Base-by-base conservation (phyloP, 768 basidiomycete species). In the Suillus weaverae region DNA sequence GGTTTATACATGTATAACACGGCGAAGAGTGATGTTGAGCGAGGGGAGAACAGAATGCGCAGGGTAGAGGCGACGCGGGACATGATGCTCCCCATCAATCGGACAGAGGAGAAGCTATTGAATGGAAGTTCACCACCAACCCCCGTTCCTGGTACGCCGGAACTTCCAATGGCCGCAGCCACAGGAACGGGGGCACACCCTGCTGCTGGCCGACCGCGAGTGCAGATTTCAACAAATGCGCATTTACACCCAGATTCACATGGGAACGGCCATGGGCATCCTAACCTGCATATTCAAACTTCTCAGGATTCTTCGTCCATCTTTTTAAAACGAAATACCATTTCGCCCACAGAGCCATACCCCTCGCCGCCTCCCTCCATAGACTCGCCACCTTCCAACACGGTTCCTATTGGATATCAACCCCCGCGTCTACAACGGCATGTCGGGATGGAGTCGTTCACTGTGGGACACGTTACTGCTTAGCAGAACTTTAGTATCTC, bases 1-100 rank as follows among this genome's bases (percentile, higher is more conserved):
- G 97, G 97, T 0, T 80, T 99, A 50, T 98, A 90, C 80, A 88
- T 99, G 89, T 99, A 99, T 80, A 97, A 99, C 80, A 86, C 86
- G 55, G 92, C 97, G 43, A 99, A 97, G 78, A 80, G 85, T 30
- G 95, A 97, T 69, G 94, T 99, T 13, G 95, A 94, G 72, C 87
- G 86, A 71, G 97, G 97, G 38, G 97, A 99, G 82, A 91, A 90
- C 75, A 90, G 89, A 79, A 84, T 94, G 81, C 81, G 90, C 64
- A 80, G 91, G 62, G 86, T 93, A 20, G 90, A 92, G 70, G 91
- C 89, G 3, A 84, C 85, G 41, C 81, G 86, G 61, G 87, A 89
- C 39, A 73, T 91, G 72, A 81, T 86, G 75, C 79, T 95, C 32
- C 93, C 93, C 0, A 85, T 80, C 30, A 89, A 89, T 22, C 85